These are phyloP conservation scores for Naganishia sp. DNA, from an alignment of 1,284 basidiomycete species.

Conservation along the genomic window DNA sequence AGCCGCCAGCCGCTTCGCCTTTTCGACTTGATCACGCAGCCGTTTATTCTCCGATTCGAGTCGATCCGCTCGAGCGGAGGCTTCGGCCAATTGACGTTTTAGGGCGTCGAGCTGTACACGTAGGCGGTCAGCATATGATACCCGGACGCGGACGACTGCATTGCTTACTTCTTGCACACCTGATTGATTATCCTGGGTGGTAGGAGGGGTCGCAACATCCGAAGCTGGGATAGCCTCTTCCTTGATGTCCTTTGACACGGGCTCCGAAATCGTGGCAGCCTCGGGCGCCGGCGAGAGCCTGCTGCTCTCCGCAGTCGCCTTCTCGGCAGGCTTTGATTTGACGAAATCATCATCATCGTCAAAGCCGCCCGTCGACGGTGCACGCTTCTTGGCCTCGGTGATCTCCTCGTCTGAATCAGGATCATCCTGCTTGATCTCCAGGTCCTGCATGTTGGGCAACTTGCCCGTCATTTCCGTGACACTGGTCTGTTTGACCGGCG, in stretches of 20 bases:
- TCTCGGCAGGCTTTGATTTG: constrained; percentile 40
- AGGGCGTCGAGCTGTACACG: constrained; percentile 9
- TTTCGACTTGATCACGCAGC: constrained; percentile 25
- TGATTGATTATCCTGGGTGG: neutral
- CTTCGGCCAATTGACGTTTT: constrained; percentile 12
- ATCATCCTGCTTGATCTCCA: constrained; percentile 34
- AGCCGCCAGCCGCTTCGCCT: constrained; percentile 30
- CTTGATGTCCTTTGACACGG: neutral
- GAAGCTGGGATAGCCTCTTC: neutral
- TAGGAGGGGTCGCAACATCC: neutral
- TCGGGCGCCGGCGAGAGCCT: constrained; percentile 65
- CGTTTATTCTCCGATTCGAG: constrained; percentile 21
- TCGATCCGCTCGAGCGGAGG: constrained; percentile 2
- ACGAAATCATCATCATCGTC: constrained; percentile 26
- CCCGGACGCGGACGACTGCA: neutral
- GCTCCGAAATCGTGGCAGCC: constrained; percentile 63
- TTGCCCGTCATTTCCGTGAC: constrained; percentile 30
- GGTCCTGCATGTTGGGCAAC: constrained; percentile 20
- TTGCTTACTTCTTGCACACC: constrained; percentile 5
- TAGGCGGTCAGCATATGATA: neutral
- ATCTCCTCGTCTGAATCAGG: constrained; percentile 33
- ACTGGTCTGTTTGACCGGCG: constrained; percentile 19
- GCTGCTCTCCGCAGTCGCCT: constrained; percentile 80
- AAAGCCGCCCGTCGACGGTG: constrained; percentile 22
- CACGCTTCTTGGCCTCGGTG: constrained; percentile 29